Evolutionary conservation across 306 rosid species (phyloP), one percentile per base, ranked within the genome.

Genomic region (Trichosanthes cucumerina): DNA sequence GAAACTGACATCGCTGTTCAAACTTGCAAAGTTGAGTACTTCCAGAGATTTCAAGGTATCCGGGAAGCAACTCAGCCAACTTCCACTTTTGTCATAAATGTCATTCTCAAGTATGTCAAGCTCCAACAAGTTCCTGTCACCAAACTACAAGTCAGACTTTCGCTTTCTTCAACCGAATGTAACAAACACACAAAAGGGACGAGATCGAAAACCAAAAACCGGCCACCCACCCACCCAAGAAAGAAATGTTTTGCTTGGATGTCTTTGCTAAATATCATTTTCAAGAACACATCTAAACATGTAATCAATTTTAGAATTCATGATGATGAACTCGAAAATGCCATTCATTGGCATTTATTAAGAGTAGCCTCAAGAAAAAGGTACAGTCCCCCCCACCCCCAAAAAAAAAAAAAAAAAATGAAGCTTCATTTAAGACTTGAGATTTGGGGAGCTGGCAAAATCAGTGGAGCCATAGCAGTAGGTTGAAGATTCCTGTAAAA

Each of bases 51-150:
- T 88, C 87, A 88, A 89, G 84, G 81, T 88, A 58, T 89, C 96
- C 4, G 93, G 97, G 85, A 93, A 93, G 85, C 90, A 88, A 75
- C 91, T 89, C 85, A 93, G 85, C 98, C 98, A 93, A 81, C 82
- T 66, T 11, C 93, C 98, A 82, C 79, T 87, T 81, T 72, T 86
- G 78, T 91, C 95, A n/a, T 84, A 87, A 38, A 93, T 86, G 24
- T 88, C 95, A 80, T 90, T 91, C 84, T 89, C 92, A 70, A 88
- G 96, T 82, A 93, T 87, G 88, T 91, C 96, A 15, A 93, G 93
- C 83, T 89, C 93, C 2, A 89, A 79, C 84, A 93, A 88, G 81
- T 87, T 93, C 86, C 98, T 93, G 91, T 75, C 72, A 76, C 76
- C 84, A 83, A 82, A 80, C 77, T 11, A 72, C 54, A 78, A 62